Conservation (phyloP, 352 stramenopile species). For the Globisporangium perplexum region DNA sequence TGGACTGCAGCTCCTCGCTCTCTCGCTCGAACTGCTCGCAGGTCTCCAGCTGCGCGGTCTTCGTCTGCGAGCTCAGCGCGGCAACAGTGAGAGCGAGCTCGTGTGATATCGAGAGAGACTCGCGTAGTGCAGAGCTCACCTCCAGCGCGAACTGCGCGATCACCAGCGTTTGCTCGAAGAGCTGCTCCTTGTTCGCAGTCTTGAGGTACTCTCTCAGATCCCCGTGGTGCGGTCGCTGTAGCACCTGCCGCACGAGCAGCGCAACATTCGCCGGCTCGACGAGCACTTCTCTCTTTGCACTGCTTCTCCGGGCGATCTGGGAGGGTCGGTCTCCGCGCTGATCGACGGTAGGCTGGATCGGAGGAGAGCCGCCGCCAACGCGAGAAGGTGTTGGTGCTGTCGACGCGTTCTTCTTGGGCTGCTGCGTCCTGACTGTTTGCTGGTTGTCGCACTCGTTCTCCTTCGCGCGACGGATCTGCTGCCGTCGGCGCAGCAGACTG, state of each 20-base stretch:
- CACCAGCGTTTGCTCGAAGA: constrained; percentile 40
- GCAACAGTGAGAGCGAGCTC: not conserved
- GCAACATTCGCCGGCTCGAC: constrained; percentile 17
- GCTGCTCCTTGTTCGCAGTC: constrained; percentile 30
- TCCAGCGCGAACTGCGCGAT: constrained; percentile 39
- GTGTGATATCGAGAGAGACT: too few relatives aligned
- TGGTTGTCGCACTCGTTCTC: constrained; percentile 16
- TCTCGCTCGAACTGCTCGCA: constrained; percentile 17
- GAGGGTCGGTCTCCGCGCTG: not conserved
- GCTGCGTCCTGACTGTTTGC: too few relatives aligned
- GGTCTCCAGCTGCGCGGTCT: constrained; percentile 14
- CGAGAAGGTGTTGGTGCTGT: not conserved
- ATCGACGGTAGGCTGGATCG: not conserved
- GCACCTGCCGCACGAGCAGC: constrained; percentile 43
- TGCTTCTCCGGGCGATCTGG: not conserved
- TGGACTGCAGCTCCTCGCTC: constrained; percentile 19
- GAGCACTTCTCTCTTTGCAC: not conserved
- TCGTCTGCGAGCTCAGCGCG: constrained; percentile 13
- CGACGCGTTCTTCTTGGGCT: not conserved
- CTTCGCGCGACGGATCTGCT: constrained; percentile 25
- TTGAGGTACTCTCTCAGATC: constrained; percentile 31
- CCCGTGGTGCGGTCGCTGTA: constrained; percentile 37
- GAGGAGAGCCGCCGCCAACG: too few relatives aligned
- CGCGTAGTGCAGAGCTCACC: constrained; percentile 16
- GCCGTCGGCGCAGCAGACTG: constrained; percentile 23